These are phyloP conservation scores for Gossypium turneri DNA, from an alignment of 345 rosid genomes.

Conservation along the genomic window DNA sequence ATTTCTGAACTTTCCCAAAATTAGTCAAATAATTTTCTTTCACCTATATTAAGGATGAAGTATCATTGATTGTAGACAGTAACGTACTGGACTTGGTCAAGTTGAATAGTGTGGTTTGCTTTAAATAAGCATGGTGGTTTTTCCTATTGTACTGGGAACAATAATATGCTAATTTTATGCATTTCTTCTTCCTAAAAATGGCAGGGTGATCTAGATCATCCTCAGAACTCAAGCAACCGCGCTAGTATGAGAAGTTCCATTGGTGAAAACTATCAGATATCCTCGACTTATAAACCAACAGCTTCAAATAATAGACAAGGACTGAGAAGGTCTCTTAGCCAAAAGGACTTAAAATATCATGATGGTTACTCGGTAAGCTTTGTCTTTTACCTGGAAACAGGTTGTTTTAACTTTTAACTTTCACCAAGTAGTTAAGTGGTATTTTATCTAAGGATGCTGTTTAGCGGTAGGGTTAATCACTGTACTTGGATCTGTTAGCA, in stretches of 20 bases:
- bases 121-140: neutral
- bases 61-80: neutral
- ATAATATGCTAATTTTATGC: neutral
- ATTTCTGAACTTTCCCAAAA: neutral
- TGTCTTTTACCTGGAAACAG: constrained; percentile 8
- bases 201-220: constrained; percentile 73
- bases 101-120: neutral
- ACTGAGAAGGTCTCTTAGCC: constrained; percentile 66
- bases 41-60: neutral
- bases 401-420: neutral
- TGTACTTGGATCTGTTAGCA: neutral
- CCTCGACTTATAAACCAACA: constrained; percentile 32
- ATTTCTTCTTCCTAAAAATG: constrained; percentile 20
- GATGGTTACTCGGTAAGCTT: constrained; percentile 87
- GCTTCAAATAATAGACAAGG: constrained; percentile 47
- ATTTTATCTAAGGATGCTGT: neutral
- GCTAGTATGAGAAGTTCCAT: constrained; percentile 33
- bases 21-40: neutral
- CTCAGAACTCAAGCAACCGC: constrained; percentile 36
- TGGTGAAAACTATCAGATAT: constrained; percentile 34
- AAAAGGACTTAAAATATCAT: constrained; percentile 56
- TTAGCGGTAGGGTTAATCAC: constrained; percentile 9
- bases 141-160: neutral
- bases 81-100: neutral
- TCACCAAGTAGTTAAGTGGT: neutral